phyloP scores from a whole-genome alignment of 1,284 basidiomycete genomes.

The Cutaneotrichosporon sp. region DNA sequence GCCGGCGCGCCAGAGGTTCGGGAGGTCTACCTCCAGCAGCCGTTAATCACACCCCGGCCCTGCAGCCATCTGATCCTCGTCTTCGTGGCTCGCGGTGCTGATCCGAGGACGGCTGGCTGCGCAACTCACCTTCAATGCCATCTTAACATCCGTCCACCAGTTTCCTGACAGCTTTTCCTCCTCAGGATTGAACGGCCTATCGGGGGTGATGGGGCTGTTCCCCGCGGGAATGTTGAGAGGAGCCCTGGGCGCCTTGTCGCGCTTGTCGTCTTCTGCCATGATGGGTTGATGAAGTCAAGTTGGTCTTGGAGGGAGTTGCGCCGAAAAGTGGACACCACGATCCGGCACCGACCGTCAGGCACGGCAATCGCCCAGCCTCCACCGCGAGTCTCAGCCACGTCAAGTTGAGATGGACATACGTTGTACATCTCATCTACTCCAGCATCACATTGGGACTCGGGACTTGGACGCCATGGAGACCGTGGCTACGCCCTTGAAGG shows the following conservation, averaged over 20 bases:
- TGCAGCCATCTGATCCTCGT: no score
- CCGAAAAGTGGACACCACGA: not conserved
- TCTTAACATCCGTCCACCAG: slow-evolving; percentile 21
- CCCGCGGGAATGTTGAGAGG: slow-evolving; percentile 31
- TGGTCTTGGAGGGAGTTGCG: not conserved
- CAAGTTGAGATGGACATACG: no score
- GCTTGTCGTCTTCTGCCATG: slow-evolving; percentile 13
- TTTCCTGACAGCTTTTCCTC: slow-evolving; percentile 24
- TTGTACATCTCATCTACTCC: not conserved
- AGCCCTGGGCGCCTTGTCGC: not conserved
- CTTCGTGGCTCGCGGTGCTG: no score
- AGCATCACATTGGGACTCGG: no score
- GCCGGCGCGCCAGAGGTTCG: no score
- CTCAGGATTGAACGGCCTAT: slow-evolving; percentile 4
- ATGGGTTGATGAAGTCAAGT: not conserved
- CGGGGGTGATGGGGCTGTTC: slow-evolving; percentile 26
- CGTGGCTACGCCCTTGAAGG: not conserved
- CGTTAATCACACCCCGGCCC: no score
- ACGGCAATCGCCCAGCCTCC: not conserved
- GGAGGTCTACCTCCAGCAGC: no score
- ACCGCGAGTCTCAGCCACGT: not conserved
- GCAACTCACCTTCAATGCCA: slow-evolving; percentile 25
- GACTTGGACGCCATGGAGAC: not conserved
- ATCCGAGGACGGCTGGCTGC: no score
- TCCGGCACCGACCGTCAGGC: not conserved